Percentiles rank a stretch among this genome's conserved stretches.
Conservation (phyloP, 1,284 basidiomycete species). For the Sporisorium iseilematis-ciliati region DNA sequence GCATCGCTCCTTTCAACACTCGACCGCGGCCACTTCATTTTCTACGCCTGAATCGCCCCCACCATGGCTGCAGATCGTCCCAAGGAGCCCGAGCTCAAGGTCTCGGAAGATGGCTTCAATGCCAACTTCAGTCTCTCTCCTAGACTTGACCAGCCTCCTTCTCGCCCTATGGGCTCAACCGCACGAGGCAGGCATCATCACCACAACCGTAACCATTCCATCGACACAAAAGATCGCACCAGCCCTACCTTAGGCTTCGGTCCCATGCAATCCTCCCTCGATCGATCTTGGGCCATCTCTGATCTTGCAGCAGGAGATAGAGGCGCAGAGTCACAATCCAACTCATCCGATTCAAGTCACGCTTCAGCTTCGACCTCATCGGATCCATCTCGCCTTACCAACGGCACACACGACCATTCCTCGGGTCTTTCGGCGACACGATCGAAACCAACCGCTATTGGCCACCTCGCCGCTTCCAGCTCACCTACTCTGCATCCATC, state of each 20-base stretch:
- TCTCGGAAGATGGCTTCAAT: conserved; percentile 50
- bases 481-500: conserved; percentile 23
- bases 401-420: conserved; percentile 22
- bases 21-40: neutral
- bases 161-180: conserved; percentile 26
- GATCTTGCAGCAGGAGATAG: conserved; percentile 13
- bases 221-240: conserved; percentile 55
- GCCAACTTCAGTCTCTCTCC: conserved; percentile 47
- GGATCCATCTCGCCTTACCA: conserved; percentile 28
- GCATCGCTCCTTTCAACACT: neutral
- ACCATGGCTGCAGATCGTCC: conserved; percentile 37
- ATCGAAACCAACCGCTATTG: conserved; percentile 14
- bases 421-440: conserved; percentile 16
- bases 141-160: conserved; percentile 33
- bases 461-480: conserved; percentile 16
- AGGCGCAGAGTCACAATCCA: conserved; percentile 11
- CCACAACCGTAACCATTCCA: conserved; percentile 51
- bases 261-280: conserved; percentile 33
- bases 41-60: too few species aligned
- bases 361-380: conserved; percentile 11
- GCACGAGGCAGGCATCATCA: conserved; percentile 35
- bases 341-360: conserved; percentile 11
- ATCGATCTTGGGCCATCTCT: conserved; percentile 29
- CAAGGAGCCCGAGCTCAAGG: conserved; percentile 44
- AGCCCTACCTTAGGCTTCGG: conserved; percentile 54